phyloP scores from a whole-genome alignment of 257 asterid species.

The Handroanthus guayacan region DNA sequence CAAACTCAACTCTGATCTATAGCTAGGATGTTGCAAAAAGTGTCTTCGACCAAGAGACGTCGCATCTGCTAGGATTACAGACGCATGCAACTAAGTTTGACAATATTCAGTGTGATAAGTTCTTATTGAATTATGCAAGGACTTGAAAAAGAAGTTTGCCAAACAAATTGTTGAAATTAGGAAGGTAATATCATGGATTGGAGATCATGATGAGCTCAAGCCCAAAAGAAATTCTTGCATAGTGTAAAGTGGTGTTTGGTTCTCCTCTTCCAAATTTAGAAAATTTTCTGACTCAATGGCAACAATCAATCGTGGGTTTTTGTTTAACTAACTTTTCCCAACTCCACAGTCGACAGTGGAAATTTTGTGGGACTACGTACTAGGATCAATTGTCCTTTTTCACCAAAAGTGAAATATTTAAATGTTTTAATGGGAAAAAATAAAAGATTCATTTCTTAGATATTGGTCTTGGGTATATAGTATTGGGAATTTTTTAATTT shows the following conservation, averaged over 20 bases:
- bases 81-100: no score
- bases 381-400: neutral
- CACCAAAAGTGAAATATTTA: neutral
- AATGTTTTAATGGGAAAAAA: no score
- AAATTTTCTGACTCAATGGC: slow-evolving; percentile 12
- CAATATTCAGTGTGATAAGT: no score
- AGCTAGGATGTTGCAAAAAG: no score
- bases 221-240: neutral
- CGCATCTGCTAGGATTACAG: no score
- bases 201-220: neutral
- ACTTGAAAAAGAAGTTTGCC: slow-evolving; percentile 26
- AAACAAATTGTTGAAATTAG: slow-evolving; percentile 7
- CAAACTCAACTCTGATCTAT: no score
- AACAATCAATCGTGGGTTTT: slow-evolving; percentile 19
- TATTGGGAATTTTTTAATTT: no score
- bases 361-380: neutral
- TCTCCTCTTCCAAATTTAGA: neutral
- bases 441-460: no score
- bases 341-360: neutral
- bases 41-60: no score
- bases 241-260: slow-evolving; percentile 32
- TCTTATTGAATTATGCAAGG: neutral
- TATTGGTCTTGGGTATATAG: no score
- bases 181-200: neutral
- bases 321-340: neutral